Conservation (phyloP, 176 grass and related monocot species). For the Ensete ventricosum region DNA sequence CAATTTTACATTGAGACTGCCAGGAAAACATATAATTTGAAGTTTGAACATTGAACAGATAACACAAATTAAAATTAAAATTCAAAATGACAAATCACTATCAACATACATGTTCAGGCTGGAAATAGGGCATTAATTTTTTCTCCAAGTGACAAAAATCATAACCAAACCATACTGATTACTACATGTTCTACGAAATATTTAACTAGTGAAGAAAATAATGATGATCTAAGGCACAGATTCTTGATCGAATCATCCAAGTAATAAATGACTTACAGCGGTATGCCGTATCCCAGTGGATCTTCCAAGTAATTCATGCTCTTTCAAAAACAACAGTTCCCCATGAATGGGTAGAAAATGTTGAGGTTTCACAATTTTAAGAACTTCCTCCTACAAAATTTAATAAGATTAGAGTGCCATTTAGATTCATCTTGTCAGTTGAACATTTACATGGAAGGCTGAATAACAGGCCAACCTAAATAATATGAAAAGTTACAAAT, state of each 20-base stretch:
- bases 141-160: no score
- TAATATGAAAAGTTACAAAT: neutral
- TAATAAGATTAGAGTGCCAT: neutral
- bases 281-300: slow-evolving; percentile 95
- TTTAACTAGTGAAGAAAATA: neutral
- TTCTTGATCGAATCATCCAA: neutral
- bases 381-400: slow-evolving; percentile 90
- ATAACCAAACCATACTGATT: neutral
- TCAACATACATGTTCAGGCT: no score
- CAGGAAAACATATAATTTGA: no score
- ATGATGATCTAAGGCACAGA: neutral
- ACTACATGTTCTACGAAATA: neutral
- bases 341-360: slow-evolving; percentile 99
- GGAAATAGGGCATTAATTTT: no score
- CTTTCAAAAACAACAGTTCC: slow-evolving; percentile 90
- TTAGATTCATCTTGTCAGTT: neutral
- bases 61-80: no score
- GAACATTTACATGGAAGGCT: neutral
- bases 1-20: no score
- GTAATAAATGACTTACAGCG: slow-evolving; percentile 57
- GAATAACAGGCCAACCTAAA: neutral
- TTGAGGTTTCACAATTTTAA: slow-evolving; percentile 94
- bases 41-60: no score
- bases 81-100: no score
- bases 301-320: slow-evolving; percentile 92